Evolutionary conservation across 148 eudicot genomes (phyloP).

Genomic region (Camellia lanceoleosa): DNA sequence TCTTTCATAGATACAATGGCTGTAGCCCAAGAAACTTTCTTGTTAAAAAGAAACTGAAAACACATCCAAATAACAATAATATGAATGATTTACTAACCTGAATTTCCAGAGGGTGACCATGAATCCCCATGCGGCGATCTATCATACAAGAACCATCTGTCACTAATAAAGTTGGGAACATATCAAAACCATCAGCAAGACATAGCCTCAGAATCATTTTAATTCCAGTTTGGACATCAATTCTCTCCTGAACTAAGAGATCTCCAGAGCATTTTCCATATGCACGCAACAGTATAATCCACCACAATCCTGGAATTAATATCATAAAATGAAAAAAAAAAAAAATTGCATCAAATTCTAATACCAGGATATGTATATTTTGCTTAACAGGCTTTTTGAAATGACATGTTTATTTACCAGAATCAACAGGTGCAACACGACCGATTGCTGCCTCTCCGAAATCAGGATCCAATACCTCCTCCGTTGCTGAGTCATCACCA

Average conservation of each 20-base stretch:
- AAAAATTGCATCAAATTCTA: too few relatives aligned
- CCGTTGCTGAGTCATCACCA: too few relatives aligned
- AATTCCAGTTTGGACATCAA: constrained; percentile 66
- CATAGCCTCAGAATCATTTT: constrained; percentile 54
- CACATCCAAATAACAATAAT: not conserved
- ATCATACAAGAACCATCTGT: constrained; percentile 67
- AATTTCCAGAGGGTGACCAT: constrained; percentile 63
- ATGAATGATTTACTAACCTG: constrained; percentile 33
- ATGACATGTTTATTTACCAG: too few relatives aligned
- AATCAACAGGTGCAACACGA: too few relatives aligned
- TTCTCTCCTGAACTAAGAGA: constrained; percentile 51
- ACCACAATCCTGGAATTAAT: constrained; percentile 46
- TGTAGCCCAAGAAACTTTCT: not conserved
- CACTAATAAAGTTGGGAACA: constrained; percentile 59
- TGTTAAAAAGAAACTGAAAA: not conserved
- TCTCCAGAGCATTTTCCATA: constrained; percentile 56
- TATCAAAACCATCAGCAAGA: constrained; percentile 61
- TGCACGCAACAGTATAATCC: constrained; percentile 57
- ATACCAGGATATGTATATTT: too few relatives aligned
- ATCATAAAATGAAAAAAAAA: constrained; percentile 3
- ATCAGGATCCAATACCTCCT: too few relatives aligned
- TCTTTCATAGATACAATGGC: not conserved
- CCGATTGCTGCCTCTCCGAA: too few relatives aligned
- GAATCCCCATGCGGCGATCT: constrained; percentile 63
- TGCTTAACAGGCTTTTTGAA: too few relatives aligned